Conservation (phyloP, 345 rosid species). For the Leavenworthia alabamica region DNA sequence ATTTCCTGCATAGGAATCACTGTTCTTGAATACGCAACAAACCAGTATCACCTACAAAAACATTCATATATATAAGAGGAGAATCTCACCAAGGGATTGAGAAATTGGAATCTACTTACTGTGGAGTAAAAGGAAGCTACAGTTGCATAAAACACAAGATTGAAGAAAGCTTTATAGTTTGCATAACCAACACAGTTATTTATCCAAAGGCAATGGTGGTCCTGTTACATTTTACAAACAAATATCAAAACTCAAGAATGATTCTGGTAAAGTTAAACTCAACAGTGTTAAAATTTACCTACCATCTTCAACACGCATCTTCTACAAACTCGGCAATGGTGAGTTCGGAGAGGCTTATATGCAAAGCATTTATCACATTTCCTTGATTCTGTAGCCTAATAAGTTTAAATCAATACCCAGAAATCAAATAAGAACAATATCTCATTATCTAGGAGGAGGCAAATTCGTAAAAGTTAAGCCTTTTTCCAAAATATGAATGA, state of each 20-base stretch:
- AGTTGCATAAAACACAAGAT: constrained; percentile 56
- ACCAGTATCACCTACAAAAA: constrained; percentile 41
- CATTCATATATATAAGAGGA: constrained; percentile 6
- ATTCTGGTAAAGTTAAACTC: too few species aligned
- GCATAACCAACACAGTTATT: constrained; percentile 86
- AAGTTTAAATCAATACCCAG: too few species aligned
- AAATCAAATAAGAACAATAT: constrained; percentile 6
- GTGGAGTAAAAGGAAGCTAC: constrained; percentile 55
- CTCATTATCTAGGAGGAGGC: too few species aligned
- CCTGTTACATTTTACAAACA: constrained; percentile 39
- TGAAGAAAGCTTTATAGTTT: constrained; percentile 83
- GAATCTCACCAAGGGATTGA: not conserved
- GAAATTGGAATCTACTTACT: constrained; percentile 33
- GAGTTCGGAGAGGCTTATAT: constrained; percentile 77
- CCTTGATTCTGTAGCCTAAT: constrained; percentile 49
- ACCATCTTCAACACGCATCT: constrained; percentile 92
- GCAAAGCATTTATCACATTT: constrained; percentile 73
- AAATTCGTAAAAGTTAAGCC: too few species aligned
- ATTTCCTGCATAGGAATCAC: constrained; percentile 36
- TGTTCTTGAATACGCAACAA: constrained; percentile 36
- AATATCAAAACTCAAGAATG: constrained; percentile 16
- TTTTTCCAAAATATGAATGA: too few species aligned
- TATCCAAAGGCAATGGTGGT: constrained; percentile 91
- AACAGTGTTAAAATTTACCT: too few species aligned
- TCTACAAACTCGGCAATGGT: constrained; percentile 88